Evolutionary conservation across 176 grass and related monocot genomes (phyloP), one percentile per base, ranked within the genome.

Genomic region (Ananas comosus): DNA sequence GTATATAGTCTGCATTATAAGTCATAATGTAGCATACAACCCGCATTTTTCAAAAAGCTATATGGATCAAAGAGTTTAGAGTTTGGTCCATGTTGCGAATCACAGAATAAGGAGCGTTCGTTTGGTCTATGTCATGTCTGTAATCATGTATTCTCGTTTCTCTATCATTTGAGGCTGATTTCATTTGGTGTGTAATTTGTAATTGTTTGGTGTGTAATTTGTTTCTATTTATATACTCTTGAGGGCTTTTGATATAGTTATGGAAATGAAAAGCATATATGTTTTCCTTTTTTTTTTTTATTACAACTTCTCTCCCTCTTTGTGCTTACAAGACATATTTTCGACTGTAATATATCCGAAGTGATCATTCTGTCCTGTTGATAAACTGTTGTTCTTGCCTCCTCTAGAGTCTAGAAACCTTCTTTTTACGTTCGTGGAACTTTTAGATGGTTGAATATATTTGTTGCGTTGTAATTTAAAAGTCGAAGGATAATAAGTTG

Each of bases 31-130:
- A 79, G 64, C 76, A 83, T 87, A 87, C 80, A 65, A 52, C 69
- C 75, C 66, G 72, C 42, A 67, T 72, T 56, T 65, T 71, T 69
- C 27, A 24, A 72, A 64, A 53, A 70, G 72, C 53, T 50, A 28
- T 59, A 66, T 74, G 82, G 73, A 75, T 67, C 53, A 48, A 63
- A 69, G 70, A 71, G 74, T 76, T 78, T 78, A 88, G 70, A 76
- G 52, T 81, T 75, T 80, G 76, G 24, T 80, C 51, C 70, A 70
- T 64, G 80, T 67, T 88, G 71, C 67, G 77, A 74, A 65, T 61
- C 82, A 83, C 83, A 81, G 76, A 88, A 92, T 88, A 88, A 91
- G 81, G 71, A 67, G 12, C 28, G 77, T 86, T 83, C 65, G 70
- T 81, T 81, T 80, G 78, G 57, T 57, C 57, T 25, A 48, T 29